A percentile compares a stretch with the other conserved stretches of the same genome.
Evolutionary conservation across 805 yeast genomes (phyloP).

Genomic region (Metschnikowia corniflorae): DNA sequence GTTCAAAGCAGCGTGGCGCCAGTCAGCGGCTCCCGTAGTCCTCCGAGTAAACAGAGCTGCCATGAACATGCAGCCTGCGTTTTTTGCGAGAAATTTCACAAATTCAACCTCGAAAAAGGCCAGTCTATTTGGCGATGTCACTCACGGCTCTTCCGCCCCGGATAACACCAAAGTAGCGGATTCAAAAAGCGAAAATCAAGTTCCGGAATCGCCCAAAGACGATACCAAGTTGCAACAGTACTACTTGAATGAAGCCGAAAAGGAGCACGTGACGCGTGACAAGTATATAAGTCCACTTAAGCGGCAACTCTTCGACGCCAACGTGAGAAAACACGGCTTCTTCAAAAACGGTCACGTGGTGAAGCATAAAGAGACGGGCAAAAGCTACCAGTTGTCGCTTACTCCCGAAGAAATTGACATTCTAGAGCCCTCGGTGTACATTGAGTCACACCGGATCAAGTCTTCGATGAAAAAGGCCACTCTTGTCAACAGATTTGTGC

Average conservation of each 20-base stretch:
- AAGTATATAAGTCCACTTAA: slow-evolving; percentile 71
- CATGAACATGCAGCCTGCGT: not conserved
- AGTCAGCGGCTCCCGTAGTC: slow-evolving; percentile 2
- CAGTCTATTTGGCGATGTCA: slow-evolving; percentile 33
- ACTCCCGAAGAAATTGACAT: slow-evolving; percentile 65
- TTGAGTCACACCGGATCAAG: slow-evolving; percentile 77
- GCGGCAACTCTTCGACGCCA: slow-evolving; percentile 55
- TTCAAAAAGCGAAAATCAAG: slow-evolving; percentile 7
- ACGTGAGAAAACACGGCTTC: slow-evolving; percentile 60
- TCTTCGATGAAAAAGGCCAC: slow-evolving; percentile 89
- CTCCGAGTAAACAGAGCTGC: slow-evolving; percentile 3
- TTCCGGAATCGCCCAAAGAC: slow-evolving; percentile 23
- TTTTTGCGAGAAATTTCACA: slow-evolving; percentile 4
- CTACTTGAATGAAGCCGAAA: slow-evolving; percentile 41
- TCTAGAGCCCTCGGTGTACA: slow-evolving; percentile 83
- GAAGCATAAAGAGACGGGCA: slow-evolving; percentile 37
- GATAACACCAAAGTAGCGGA: slow-evolving; percentile 1
- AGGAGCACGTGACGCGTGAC: slow-evolving; percentile 46
- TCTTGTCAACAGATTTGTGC: slow-evolving; percentile 68
- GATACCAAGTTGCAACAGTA: slow-evolving; percentile 46
- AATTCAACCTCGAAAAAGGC: slow-evolving; percentile 4
- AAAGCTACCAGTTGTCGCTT: slow-evolving; percentile 53
- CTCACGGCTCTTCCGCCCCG: slow-evolving; percentile 18
- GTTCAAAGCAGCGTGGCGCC: slow-evolving; percentile 9
- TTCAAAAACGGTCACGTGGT: slow-evolving; percentile 61